A percentile compares a stretch with the other conserved stretches of the same genome.
These are phyloP conservation scores for Singerocomus rubriflavus DNA, from an alignment of 1,284 basidiomycete species.

Conservation along the genomic window DNA sequence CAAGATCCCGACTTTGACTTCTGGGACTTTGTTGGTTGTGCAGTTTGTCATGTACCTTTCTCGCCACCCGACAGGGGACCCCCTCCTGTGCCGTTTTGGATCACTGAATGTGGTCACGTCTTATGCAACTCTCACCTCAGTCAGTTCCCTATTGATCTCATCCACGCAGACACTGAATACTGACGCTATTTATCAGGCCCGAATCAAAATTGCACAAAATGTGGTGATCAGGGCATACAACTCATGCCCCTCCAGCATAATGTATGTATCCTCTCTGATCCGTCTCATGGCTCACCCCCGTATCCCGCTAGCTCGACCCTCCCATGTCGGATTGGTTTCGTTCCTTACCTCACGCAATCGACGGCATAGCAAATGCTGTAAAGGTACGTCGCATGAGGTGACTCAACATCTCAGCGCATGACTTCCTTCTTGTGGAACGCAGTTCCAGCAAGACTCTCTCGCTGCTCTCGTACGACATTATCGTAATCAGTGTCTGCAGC, in stretches of 20 bases:
- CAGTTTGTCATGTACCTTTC: constrained; percentile 65
- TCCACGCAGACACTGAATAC: background rate
- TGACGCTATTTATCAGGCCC: constrained; percentile 42
- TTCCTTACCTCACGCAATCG: constrained; percentile 56
- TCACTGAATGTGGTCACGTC: constrained; percentile 80
- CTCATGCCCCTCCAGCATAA: constrained; percentile 68
- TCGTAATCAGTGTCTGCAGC: constrained; percentile 40
- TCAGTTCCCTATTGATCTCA: constrained; percentile 36
- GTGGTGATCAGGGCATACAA: constrained; percentile 60
- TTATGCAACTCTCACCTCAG: constrained; percentile 80
- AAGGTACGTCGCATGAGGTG: constrained; percentile 45
- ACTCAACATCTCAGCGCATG: background rate
- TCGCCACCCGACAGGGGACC: constrained; percentile 43
- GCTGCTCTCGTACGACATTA: constrained; percentile 62
- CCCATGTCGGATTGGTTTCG: constrained; percentile 80
- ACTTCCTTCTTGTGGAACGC: constrained; percentile 4
- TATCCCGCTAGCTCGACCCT: constrained; percentile 55
- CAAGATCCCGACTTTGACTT: constrained; percentile 51
- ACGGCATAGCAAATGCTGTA: constrained; percentile 58
- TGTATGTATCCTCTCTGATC: constrained; percentile 39
- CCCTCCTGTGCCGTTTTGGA: constrained; percentile 71
- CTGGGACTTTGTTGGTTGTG: constrained; percentile 75
- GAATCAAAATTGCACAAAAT: constrained; percentile 68
- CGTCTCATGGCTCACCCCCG: background rate
- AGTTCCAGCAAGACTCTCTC: constrained; percentile 80